Base-by-base conservation (phyloP, 768 basidiomycete genomes). In the Suillus fuscotomentosus region DNA sequence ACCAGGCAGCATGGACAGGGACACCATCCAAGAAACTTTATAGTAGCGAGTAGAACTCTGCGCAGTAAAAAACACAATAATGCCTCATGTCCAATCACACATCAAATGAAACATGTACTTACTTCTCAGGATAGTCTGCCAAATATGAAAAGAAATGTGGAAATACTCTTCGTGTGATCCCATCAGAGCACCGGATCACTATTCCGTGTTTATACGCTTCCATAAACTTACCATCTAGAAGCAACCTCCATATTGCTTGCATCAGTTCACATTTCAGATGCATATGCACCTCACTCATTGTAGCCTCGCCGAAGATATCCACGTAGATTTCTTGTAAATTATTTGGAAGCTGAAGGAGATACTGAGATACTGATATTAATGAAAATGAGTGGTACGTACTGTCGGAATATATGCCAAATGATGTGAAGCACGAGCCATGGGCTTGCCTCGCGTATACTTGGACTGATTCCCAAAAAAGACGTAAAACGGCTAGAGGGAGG, bases 381-480 rank as follows among this genome's bases (percentile, higher is more conserved):
- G 0, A 60, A 56, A 1, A 41, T 41, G 13, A 75, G 42, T 73
- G 45, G 74, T 67, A 53, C 66, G 65, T 3, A 81, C 48, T 8
- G 72, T 73, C 0, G 55, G 41, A 0, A 83, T 70, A 13, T 69
- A 61, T 47, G 79, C 78, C 78, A 70, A 79, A 79, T 3, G 74
- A 61, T 14, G 77, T 61, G 2, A 77, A 60, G 39, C 66, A 73
- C 2, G 68, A 59, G 5, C 64, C 68, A 41, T 38, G 2, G 42
- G 42, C 42, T 20, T 43, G 42, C 42, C 42, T 43, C 17, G 6
- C 8, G 17, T 43, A 20, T 43, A 50, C 48, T 50, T 50, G 48
- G 48, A 50, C 48, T 50, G 48, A 24, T 66, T 82, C 78, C 9
- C 80, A 80, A 57, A 48, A 50, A 6, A 50, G 14, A 50, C 74